Base-by-base conservation (phyloP, 169 alveolate species). In the Toxoplasma gondii region DNA sequence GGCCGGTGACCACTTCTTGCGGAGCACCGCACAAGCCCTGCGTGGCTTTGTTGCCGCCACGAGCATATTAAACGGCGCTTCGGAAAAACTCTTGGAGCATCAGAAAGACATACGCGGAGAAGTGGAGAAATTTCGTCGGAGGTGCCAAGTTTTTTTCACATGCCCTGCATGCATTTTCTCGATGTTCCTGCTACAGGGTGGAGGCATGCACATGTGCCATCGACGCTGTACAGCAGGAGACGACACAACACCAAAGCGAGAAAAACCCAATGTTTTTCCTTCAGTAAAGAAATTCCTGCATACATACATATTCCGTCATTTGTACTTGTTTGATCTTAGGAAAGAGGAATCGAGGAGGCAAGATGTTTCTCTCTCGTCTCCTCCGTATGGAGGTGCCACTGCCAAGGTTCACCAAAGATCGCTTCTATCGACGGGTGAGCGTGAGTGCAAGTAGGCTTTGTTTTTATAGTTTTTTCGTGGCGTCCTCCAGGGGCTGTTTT, bases 381-480 rank as follows among this genome's bases (percentile, higher is more conserved):
- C 93, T 88, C 45, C 80, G 92, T 58, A 1, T 54, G 70, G 38
- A 70, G 58, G 80, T 93, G 58, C 90, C 90, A 1, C 41, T 87
- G 45, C 95, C 95, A 19, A 67, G 70, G 53, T 93, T 93, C 74
- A 88, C 82, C 31, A 86, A 58, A 91, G 84, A 53, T 82, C 80
- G 95, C 58, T 86, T 84, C 84, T 38, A 44, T 49, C 74, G 93
- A 54, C 69, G 95, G 45, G 95, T 93, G 45, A 74, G 95, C 41
- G 53, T 27, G 39, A 27, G 86, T 16, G 86, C 27, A 1, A 10
- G 10, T n/a, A 19, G 45, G 44, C 19, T 38, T 43, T 44, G 16
- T 29, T 12, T 45, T 44, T 39, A 67, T 34, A 31, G n/a, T 27
- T 34, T 83, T 45, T 31, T 1, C n/a, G 44, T 64, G n/a, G 74